Percentiles rank a stretch among this genome's conserved stretches.
Evolutionary conservation across 192 early-diverging fungal genomes (phyloP).

Genomic region (Backusella luteola): DNA sequence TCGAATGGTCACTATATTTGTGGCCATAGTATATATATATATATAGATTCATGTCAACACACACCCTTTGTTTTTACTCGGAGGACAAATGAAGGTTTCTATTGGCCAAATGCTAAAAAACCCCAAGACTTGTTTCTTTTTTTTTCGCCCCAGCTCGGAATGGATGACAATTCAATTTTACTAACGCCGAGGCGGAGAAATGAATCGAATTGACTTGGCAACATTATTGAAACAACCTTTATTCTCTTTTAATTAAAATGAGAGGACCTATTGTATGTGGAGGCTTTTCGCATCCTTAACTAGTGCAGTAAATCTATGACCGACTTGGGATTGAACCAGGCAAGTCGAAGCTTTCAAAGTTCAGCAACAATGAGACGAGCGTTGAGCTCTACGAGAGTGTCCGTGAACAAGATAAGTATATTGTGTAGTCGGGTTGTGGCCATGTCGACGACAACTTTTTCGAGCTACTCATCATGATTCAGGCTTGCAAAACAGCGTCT

Average conservation of each 20-base stretch:
- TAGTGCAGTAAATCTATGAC: conserved; percentile 79
- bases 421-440: conserved; percentile 91
- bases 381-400: conserved; percentile 90
- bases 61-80: too few species aligned
- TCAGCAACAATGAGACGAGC: conserved; percentile 93
- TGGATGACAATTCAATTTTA: too few species aligned
- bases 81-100: too few species aligned
- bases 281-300: conserved; percentile 83
- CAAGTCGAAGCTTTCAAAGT: conserved; percentile 77
- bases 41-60: too few species aligned
- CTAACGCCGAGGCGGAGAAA: too few species aligned
- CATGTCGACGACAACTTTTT: conserved; percentile 96
- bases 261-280: conserved; percentile 20
- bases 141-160: too few species aligned
- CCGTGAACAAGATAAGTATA: conserved; percentile 90
- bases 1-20: too few species aligned
- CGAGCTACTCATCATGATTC: conserved; percentile 96
- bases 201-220: too few species aligned
- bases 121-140: too few species aligned
- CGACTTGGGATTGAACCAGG: conserved; percentile 74
- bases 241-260: conserved; percentile 8
- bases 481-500: conserved; percentile 93
- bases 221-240: too few species aligned
- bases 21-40: too few species aligned
- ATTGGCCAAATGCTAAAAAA: too few species aligned